Percentiles rank a stretch among this genome's conserved stretches.
Evolutionary conservation across 345 rosid species (phyloP).

Genomic region (Crucihimalaya himalaica): DNA sequence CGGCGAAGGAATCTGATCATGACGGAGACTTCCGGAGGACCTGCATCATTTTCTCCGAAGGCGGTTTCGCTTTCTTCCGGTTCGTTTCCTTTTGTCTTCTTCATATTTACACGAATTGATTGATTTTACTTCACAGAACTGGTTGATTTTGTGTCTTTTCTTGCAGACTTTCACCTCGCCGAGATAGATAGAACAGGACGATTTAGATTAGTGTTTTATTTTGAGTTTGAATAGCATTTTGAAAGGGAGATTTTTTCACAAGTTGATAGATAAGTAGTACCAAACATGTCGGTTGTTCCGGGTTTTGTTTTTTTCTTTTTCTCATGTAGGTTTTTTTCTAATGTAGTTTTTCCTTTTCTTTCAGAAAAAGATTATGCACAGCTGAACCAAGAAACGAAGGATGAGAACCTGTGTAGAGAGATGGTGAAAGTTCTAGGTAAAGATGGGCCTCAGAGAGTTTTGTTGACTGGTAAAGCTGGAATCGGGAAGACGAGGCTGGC

Average conservation of each 20-base stretch:
- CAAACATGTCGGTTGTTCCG: too few relatives aligned
- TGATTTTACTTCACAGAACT: too few relatives aligned
- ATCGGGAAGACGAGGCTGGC: slow-evolving; percentile 61
- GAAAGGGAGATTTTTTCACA: background rate
- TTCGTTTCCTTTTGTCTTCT: too few relatives aligned
- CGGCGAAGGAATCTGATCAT: background rate
- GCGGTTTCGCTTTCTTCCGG: too few relatives aligned
- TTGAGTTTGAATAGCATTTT: background rate
- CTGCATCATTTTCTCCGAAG: too few relatives aligned
- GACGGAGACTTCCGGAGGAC: too few relatives aligned
- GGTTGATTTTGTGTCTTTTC: too few relatives aligned
- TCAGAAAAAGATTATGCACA: background rate
- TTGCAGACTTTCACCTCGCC: too few relatives aligned
- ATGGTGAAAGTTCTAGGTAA: background rate
- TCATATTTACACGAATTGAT: too few relatives aligned
- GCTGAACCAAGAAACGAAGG: rapidly evolving
- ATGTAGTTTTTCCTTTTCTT: too few relatives aligned
- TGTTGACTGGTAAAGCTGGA: slow-evolving; percentile 44
- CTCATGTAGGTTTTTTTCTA: background rate
- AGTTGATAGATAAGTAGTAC: background rate
- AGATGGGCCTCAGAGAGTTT: slow-evolving; percentile 10
- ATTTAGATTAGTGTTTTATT: background rate
- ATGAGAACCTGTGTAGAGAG: background rate
- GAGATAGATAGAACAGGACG: background rate
- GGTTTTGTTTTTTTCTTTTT: too few relatives aligned